Evolutionary conservation across 805 yeast species (phyloP).

Genomic region (Hagleromyces aurorensis): DNA sequence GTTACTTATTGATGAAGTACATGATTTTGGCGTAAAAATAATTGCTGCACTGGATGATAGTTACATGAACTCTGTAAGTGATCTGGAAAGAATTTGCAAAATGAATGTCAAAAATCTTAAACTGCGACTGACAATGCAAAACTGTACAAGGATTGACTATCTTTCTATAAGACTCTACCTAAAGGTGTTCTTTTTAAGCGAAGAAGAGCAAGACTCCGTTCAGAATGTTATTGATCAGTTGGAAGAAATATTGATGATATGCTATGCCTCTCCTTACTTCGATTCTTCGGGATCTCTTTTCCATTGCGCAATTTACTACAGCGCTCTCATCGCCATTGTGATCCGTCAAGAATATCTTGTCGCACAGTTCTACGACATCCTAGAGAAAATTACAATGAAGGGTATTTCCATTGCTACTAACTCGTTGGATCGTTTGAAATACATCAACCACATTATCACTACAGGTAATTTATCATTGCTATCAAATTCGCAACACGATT

Average conservation of each 20-base stretch:
- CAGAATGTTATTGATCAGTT: constrained; percentile 1
- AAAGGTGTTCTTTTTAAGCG: constrained; percentile 6
- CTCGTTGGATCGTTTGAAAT: constrained; percentile 4
- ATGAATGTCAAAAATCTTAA: constrained; percentile 5
- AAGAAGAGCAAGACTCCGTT: neutral
- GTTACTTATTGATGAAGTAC: neutral
- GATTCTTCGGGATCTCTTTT: constrained; percentile 2
- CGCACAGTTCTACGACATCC: constrained; percentile 4
- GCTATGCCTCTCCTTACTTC: constrained; percentile 7
- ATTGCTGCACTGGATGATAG: constrained; percentile 1
- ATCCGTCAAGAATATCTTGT: constrained; percentile 3
- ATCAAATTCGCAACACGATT: no score
- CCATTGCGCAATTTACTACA: constrained; percentile 9
- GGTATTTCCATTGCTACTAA: constrained; percentile 6
- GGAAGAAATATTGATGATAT: constrained; percentile 7
- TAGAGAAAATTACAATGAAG: constrained; percentile 3
- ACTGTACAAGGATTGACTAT: constrained; percentile 3
- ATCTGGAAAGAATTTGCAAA: constrained; percentile 1
- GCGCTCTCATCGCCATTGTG: constrained; percentile 4
- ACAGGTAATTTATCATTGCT: no score
- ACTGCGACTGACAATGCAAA: constrained; percentile 7
- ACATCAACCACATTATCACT: no score
- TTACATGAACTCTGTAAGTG: constrained; percentile 1
- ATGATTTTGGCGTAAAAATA: constrained; percentile 3
- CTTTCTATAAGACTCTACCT: constrained; percentile 5